These are phyloP conservation scores for Blastobotrys buckinghamii DNA, from an alignment of 1,139 yeast species.

Conservation along the genomic window DNA sequence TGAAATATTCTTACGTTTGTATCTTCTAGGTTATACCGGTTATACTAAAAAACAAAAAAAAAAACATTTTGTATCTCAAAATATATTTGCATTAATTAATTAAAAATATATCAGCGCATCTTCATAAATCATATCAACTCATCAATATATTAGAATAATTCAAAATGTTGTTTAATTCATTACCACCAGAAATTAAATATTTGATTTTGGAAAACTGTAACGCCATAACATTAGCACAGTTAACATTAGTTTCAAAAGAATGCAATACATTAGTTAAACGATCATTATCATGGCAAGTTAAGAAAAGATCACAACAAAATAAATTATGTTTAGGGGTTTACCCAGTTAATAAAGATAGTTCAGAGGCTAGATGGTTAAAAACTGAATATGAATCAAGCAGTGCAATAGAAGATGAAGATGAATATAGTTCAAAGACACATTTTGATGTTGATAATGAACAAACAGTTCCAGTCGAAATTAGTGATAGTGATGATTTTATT, in stretches of 20 bases:
- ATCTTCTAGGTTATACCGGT: too few species aligned
- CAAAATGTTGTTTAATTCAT: conserved; percentile 4
- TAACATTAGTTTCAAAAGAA: conserved; percentile 14
- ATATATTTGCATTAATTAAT: too few species aligned
- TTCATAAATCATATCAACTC: too few species aligned
- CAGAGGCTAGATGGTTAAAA: conserved; percentile 12
- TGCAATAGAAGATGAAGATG: neutral
- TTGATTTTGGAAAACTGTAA: conserved; percentile 18
- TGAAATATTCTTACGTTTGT: too few species aligned
- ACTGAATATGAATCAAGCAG: conserved; percentile 7
- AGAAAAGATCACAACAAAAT: conserved; percentile 2
- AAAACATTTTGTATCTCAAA: too few species aligned
- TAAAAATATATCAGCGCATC: too few species aligned
- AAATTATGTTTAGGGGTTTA: conserved; percentile 11
- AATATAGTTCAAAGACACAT: neutral
- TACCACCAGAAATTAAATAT: conserved; percentile 19
- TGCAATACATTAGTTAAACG: conserved; percentile 17
- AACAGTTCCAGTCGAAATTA: conserved; percentile 5
- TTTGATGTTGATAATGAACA: neutral
- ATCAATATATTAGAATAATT: neutral
- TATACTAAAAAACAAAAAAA: too few species aligned
- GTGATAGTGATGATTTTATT: conserved; percentile 19
- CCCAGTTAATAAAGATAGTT: conserved; percentile 14
- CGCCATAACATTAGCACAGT: conserved; percentile 13
- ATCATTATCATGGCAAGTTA: conserved; percentile 13